A percentile compares a stretch with the other conserved stretches of the same genome.
Conservation (phyloP, 495 filamentous ascomycete genomes). For the Neurospora sp. region DNA sequence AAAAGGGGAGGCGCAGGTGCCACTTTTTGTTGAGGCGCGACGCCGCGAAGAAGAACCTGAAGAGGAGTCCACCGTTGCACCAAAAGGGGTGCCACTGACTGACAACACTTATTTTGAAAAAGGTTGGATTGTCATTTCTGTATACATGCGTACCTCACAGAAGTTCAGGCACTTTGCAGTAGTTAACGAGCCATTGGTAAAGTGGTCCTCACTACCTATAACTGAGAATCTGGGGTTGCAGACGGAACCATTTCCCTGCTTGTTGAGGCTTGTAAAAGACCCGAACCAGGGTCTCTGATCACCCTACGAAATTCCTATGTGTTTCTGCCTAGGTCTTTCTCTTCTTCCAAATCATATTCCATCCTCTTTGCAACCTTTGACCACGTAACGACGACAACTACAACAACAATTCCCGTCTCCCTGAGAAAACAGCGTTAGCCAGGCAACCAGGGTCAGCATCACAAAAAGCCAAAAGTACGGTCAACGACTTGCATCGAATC, state of each 20-base stretch:
- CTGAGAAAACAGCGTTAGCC: neutral
- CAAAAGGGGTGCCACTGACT: neutral
- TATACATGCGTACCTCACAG: neutral
- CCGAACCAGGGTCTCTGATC: neutral
- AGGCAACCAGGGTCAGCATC: neutral
- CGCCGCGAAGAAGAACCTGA: neutral
- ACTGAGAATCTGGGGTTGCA: neutral
- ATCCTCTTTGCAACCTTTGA: neutral
- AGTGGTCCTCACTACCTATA: neutral
- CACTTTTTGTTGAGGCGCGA: neutral
- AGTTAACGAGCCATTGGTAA: neutral
- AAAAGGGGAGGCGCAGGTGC: neutral
- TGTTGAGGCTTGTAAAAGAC: neutral
- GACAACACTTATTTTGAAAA: neutral
- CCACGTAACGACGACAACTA: neutral
- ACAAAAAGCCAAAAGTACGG: neutral
- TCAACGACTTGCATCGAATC: constrained; percentile 2
- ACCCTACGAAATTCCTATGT: neutral
- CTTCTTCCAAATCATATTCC: neutral
- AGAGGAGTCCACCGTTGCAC: neutral
- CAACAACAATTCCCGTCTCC: neutral
- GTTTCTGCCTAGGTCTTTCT: neutral
- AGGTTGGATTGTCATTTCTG: neutral
- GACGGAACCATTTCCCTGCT: neutral
- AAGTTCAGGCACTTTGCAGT: neutral